phyloP scores from a whole-genome alignment of 495 filamentous ascomycete genomes.

The Chaetomidium leptoderma region DNA sequence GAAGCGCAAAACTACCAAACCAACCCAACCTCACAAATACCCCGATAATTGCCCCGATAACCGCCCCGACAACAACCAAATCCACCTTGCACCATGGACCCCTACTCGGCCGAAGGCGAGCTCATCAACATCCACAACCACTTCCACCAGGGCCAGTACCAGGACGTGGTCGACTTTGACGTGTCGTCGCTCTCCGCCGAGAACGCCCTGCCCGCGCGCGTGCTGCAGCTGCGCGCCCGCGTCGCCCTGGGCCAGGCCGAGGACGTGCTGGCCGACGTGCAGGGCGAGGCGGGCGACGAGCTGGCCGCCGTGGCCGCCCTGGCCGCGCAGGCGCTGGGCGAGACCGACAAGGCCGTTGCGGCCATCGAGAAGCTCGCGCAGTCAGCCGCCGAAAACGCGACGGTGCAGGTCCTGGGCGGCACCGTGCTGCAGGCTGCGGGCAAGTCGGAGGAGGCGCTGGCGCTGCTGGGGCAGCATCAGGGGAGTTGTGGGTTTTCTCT shows the following conservation, averaged over 20 bases:
- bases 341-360: conserved; percentile 62
- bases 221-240: conserved; percentile 74
- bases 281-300: conserved; percentile 53
- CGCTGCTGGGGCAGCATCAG: conserved; percentile 73
- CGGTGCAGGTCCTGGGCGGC: conserved; percentile 74
- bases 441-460: conserved; percentile 76
- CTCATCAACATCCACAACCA: conserved; percentile 92
- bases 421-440: conserved; percentile 74
- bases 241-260: conserved; percentile 74
- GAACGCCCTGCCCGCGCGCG: conserved; percentile 72
- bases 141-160: conserved; percentile 91
- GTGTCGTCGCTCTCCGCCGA: conserved; percentile 67
- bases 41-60: neutral
- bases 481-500: conserved; percentile 69
- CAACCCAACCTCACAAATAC: neutral
- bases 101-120: conserved; percentile 92
- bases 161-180: conserved; percentile 75
- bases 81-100: conserved; percentile 52
- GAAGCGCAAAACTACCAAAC: neutral
- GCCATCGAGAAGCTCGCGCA: conserved; percentile 50
- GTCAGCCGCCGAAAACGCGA: conserved; percentile 72
- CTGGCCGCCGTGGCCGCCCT: conserved; percentile 72
- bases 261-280: conserved; percentile 63
- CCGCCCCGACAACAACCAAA: conserved; percentile 1
- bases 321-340: conserved; percentile 62